Base-by-base conservation (phyloP, 768 basidiomycete genomes). In the Candolleomyces aberdarensis region DNA sequence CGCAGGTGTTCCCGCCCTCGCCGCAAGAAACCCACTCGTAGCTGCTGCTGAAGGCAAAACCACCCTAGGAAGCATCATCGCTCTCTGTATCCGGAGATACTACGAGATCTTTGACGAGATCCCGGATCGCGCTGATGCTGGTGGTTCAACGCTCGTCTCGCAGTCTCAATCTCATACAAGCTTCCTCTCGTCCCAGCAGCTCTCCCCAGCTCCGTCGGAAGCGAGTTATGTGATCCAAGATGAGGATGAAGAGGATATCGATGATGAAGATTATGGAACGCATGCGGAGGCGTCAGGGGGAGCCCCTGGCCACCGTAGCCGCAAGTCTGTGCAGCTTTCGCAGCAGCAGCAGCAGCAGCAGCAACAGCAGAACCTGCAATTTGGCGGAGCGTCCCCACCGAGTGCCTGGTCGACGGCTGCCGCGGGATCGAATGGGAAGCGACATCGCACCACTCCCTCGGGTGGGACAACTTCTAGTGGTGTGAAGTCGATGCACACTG, bases 41-140 rank as follows among this genome's bases (percentile, higher is more conserved):
- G 26, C 63, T 6, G 32, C 48, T 20, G 50, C 56, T 3, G 81
- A 84, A 66, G 82, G 81, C 39, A 76, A 75, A 64, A 85, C 85
- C 9, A 92, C 91, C 0, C 76, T 94, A 0, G 91, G 91, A 3
- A 76, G 79, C 62, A 76, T 94, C 46, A 78, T 93, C 71, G 86
- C 86, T 68, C 74, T 91, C 47, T 94, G 90, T 71, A 92, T 94
- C 55, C 82, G 89, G 66, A 84, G 84, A 47, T 94, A 94, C 70
- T 93, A 88, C 70, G 92, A 94, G 69, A 77, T 94, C 32, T 94
- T 94, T 65, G 92, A 93, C 69, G 92, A 94, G 65, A 73, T 88
- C n/a, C 74, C 71, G 59, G 92, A 93, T 73, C 82, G 85, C 15
- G 81, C 80, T 61, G 91, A 92, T 64, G 85, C 85, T 3, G 63